These are phyloP conservation scores for Drechslerella stenobrocha DNA, from an alignment of 2,329 filamentous ascomycete species.

Conservation along the genomic window DNA sequence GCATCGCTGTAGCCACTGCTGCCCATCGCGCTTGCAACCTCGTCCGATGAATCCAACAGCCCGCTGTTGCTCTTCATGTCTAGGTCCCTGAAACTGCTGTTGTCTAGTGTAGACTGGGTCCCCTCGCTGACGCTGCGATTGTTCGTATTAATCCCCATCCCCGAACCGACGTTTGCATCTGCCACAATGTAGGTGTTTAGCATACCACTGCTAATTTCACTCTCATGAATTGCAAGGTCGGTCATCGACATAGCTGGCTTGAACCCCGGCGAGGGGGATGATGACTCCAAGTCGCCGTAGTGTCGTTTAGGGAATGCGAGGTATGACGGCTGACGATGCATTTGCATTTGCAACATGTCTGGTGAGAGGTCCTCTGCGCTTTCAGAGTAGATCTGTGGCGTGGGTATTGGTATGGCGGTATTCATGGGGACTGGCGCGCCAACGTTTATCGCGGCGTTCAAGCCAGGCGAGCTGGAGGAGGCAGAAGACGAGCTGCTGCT, in stretches of 20 bases:
- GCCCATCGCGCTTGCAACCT: constrained; percentile 1
- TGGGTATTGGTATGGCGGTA: constrained; percentile 28
- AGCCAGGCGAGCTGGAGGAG: not conserved
- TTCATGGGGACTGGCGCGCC: constrained; percentile 21
- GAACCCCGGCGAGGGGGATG: not conserved
- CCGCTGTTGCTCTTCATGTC: constrained; percentile 31
- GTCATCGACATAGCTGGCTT: constrained; percentile 37
- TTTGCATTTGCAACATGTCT: not conserved
- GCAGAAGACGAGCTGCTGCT: constrained; percentile 25
- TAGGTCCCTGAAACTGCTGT: constrained; percentile 29
- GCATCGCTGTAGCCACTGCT: constrained; percentile 19
- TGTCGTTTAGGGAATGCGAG: constrained; percentile 11
- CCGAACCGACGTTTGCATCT: not conserved
- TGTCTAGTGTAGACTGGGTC: constrained; percentile 34
- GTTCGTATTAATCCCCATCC: not conserved
- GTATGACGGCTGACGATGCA: constrained; percentile 2
- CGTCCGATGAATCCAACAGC: constrained; percentile 21
- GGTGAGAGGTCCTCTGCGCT: constrained; percentile 32
- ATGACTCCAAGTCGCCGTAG: constrained; percentile 26
- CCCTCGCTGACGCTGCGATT: constrained; percentile 22
- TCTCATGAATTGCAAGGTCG: constrained; percentile 13
- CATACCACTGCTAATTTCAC: not conserved
- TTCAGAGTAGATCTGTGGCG: constrained; percentile 41
- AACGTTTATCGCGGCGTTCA: constrained; percentile 11
- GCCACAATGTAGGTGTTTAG: not conserved